A percentile compares a stretch with the other conserved stretches of the same genome.
These are phyloP conservation scores for Eimeria brunetti DNA, from an alignment of 169 alveolate genomes.

Conservation along the genomic window DNA sequence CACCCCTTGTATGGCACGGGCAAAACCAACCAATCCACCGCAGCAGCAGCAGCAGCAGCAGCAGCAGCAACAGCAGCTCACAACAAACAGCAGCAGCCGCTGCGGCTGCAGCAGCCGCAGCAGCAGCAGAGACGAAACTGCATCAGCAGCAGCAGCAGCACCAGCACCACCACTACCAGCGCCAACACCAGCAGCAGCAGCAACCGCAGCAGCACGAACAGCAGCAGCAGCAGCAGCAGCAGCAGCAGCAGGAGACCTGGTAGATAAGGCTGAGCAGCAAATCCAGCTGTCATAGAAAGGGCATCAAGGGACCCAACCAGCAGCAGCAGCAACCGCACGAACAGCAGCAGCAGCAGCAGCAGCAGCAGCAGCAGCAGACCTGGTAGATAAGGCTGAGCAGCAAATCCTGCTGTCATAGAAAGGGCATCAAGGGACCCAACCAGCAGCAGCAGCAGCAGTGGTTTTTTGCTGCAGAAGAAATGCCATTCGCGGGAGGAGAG, in stretches of 20 bases:
- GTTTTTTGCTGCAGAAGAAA: background rate
- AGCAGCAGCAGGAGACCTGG: too few species aligned
- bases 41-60: too few species aligned
- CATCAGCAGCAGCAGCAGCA: too few species aligned
- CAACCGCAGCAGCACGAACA: background rate
- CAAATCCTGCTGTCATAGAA: background rate
- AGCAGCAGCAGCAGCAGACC: background rate
- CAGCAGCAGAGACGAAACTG: too few species aligned
- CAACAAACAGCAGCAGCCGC: too few species aligned
- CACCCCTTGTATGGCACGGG: too few species aligned
- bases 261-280: background rate
- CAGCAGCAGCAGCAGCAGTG: background rate
- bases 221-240: background rate
- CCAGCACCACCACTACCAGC: too few species aligned
- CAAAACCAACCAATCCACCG: too few species aligned
- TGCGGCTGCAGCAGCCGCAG: too few species aligned
- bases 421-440: background rate
- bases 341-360: slow-evolving; percentile 38
- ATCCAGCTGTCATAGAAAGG: background rate
- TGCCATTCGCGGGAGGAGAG: background rate
- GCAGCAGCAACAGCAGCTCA: too few species aligned
- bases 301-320: background rate
- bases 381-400: background rate
- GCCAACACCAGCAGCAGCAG: background rate
- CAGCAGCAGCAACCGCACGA: background rate